These are phyloP conservation scores for Neocallimastix lanati DNA, from an alignment of 192 early-diverging fungal genomes.

Conservation along the genomic window DNA sequence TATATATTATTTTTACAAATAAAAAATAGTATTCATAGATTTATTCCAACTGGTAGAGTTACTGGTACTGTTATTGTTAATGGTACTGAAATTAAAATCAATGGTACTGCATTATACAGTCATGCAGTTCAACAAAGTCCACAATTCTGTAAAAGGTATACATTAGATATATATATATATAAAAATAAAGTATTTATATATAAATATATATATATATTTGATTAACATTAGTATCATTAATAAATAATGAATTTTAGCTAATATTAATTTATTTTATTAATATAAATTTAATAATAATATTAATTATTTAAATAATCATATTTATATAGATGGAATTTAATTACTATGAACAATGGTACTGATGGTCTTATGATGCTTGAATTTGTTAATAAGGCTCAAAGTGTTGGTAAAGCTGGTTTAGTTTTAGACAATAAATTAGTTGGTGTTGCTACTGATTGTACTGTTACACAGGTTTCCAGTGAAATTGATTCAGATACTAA, in stretches of 20 bases:
- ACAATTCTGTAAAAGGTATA: slow-evolving; percentile 36
- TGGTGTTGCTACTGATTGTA: slow-evolving; percentile 61
- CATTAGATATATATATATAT: background rate
- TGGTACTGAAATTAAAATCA: slow-evolving; percentile 40
- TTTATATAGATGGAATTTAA: background rate
- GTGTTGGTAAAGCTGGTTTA: slow-evolving; percentile 8
- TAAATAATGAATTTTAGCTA: no score
- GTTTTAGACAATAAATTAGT: slow-evolving; percentile 44
- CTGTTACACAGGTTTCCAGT: slow-evolving; percentile 37
- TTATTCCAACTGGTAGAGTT: slow-evolving; percentile 61
- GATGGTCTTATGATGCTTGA: background rate
- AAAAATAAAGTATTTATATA: no score
- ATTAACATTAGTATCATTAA: no score
- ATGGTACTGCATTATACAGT: slow-evolving; percentile 58
- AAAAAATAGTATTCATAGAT: slow-evolving; percentile 34
- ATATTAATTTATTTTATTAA: no score
- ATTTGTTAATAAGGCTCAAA: slow-evolving; percentile 42
- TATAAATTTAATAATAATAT: no score
- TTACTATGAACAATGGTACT: background rate
- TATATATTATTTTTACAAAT: background rate
- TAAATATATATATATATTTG: no score
- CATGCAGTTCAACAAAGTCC: slow-evolving; percentile 75
- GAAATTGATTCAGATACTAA: slow-evolving; percentile 57
- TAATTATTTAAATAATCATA: no score
- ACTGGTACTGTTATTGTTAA: slow-evolving; percentile 53